A percentile compares a stretch with the other conserved stretches of the same genome.
Evolutionary conservation across 257 asterid species (phyloP).

Genomic region (Oldenlandia corymbosa): DNA sequence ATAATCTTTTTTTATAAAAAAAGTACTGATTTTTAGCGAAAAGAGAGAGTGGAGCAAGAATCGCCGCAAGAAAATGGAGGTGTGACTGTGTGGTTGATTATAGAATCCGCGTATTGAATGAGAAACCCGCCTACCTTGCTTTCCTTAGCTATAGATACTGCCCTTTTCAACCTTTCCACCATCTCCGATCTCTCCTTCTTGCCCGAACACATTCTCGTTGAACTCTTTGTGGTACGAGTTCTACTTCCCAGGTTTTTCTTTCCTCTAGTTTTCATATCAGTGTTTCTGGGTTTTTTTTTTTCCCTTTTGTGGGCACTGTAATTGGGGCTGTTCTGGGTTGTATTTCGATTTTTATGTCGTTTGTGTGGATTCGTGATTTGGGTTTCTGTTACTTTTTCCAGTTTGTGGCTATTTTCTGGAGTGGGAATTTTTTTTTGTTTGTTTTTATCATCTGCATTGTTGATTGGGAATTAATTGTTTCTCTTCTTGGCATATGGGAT

Average conservation of each 20-base stretch:
- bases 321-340: no score
- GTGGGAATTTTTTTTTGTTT: slow-evolving; percentile 2
- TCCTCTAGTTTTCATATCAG: neutral
- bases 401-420: neutral
- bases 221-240: slow-evolving; percentile 57
- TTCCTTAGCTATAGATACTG: slow-evolving; percentile 77
- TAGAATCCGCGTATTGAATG: slow-evolving; percentile 39
- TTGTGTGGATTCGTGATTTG: neutral
- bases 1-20: no score
- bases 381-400: neutral
- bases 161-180: slow-evolving; percentile 44
- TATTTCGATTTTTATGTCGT: neutral
- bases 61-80: slow-evolving; percentile 29
- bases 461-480: no score
- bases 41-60: slow-evolving; percentile 27
- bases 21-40: neutral
- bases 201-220: slow-evolving; percentile 77
- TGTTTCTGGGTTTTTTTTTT: neutral
- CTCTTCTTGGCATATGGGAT: no score
- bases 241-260: neutral
- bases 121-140: slow-evolving; percentile 75
- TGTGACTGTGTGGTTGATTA: slow-evolving; percentile 1
- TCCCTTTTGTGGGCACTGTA: neutral
- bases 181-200: slow-evolving; percentile 75
- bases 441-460: neutral